These are phyloP conservation scores for Kurtzmaniella cleridarum DNA, from an alignment of 805 yeast genomes.

Conservation along the genomic window DNA sequence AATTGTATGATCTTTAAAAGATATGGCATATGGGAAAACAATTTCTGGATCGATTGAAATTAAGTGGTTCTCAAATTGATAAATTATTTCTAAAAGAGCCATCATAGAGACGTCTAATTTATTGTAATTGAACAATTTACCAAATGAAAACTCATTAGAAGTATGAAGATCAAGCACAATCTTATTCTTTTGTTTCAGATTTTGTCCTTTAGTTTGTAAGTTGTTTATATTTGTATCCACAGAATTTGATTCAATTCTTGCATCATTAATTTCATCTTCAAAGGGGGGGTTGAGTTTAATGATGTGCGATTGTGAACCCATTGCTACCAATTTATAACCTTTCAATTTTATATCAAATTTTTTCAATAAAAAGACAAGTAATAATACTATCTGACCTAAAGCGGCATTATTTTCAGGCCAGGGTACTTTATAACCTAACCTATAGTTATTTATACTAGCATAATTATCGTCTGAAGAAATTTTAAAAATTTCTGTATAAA, in stretches of 20 bases:
- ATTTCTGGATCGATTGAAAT: slow-evolving; percentile 46
- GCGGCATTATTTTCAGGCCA: slow-evolving; percentile 94
- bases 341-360: slow-evolving; percentile 50
- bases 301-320: slow-evolving; percentile 80
- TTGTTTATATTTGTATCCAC: slow-evolving; percentile 1
- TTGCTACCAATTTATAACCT: slow-evolving; percentile 65
- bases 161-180: slow-evolving; percentile 54
- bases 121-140: slow-evolving; percentile 66
- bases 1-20: slow-evolving; percentile 51
- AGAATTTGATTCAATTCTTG: neutral
- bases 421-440: slow-evolving; percentile 75
- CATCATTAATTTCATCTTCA: neutral
- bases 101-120: slow-evolving; percentile 78
- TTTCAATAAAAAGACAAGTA: slow-evolving; percentile 59
- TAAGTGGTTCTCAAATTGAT: slow-evolving; percentile 43
- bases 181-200: slow-evolving; percentile 17
- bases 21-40: slow-evolving; percentile 71
- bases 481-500: slow-evolving; percentile 75
- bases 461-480: slow-evolving; percentile 71
- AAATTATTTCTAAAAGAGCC: slow-evolving; percentile 60
- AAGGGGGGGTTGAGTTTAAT: slow-evolving; percentile 43
- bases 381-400: slow-evolving; percentile 72
- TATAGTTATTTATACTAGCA: slow-evolving; percentile 80
- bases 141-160: slow-evolving; percentile 67
- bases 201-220: slow-evolving; percentile 4